Evolutionary conservation across 495 filamentous ascomycete species (phyloP).

Genomic region (Neurospora cerealis): DNA sequence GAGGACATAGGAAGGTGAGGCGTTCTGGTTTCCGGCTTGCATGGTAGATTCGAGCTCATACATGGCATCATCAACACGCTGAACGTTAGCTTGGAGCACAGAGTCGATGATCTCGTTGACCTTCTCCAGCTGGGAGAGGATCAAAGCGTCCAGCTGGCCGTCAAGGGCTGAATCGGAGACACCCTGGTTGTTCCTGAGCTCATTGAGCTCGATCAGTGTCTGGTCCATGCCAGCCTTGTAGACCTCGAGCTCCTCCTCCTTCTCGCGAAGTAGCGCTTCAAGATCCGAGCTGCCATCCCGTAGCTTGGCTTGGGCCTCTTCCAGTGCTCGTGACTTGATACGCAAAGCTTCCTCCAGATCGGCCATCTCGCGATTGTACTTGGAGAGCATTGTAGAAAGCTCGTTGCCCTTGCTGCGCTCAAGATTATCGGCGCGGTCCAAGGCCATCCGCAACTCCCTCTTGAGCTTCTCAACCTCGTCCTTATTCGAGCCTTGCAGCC

Average conservation of each 20-base stretch:
- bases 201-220: slow-evolving; percentile 80
- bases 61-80: slow-evolving; percentile 89
- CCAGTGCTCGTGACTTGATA: slow-evolving; percentile 77
- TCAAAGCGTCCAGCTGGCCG: slow-evolving; percentile 78
- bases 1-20: slow-evolving; percentile 87
- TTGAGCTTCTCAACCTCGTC: slow-evolving; percentile 93
- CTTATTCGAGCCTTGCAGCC: slow-evolving; percentile 71
- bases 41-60: slow-evolving; percentile 96
- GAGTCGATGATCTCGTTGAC: slow-evolving; percentile 98
- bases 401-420: slow-evolving; percentile 89
- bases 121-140: slow-evolving; percentile 77
- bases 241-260: slow-evolving; percentile 94
- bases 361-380: slow-evolving; percentile 94
- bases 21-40: slow-evolving; percentile 98
- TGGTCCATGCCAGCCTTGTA: slow-evolving; percentile 97
- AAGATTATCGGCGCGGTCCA: slow-evolving; percentile 86
- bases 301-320: slow-evolving; percentile 68
- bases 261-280: slow-evolving; percentile 72
- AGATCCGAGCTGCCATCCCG: slow-evolving; percentile 77
- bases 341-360: slow-evolving; percentile 89
- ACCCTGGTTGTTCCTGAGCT: slow-evolving; percentile 58
- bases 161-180: slow-evolving; percentile 76
- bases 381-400: slow-evolving; percentile 83
- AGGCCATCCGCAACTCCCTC: slow-evolving; percentile 88
- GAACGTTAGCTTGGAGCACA: slow-evolving; percentile 84